These are phyloP conservation scores for Fusarium keratoplasticum DNA, from an alignment of 2,329 filamentous ascomycete species.

Conservation along the genomic window DNA sequence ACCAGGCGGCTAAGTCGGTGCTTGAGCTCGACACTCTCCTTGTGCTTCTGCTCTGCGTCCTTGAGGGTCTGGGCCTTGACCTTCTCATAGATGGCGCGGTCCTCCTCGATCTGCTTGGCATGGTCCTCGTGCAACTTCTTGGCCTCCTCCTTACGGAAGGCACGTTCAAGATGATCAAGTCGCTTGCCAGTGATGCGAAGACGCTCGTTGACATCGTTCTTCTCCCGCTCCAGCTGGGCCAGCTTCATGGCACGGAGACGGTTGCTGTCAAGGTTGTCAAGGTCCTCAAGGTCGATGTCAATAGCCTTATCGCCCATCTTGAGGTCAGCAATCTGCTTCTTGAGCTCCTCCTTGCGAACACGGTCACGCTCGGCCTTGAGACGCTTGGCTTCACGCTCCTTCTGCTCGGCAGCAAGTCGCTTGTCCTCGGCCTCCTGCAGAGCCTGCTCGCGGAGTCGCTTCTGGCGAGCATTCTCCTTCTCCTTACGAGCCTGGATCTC, in stretches of 20 bases:
- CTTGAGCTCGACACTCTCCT: slow-evolving; percentile 92
- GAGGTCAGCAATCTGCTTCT: slow-evolving; percentile 91
- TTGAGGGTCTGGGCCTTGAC: slow-evolving; percentile 81
- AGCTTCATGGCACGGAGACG: slow-evolving; percentile 95
- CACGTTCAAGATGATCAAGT: slow-evolving; percentile 96
- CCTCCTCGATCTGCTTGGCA: slow-evolving; percentile 81
- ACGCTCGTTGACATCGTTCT: slow-evolving; percentile 93
- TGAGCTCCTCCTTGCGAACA: slow-evolving; percentile 91
- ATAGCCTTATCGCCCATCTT: slow-evolving; percentile 85
- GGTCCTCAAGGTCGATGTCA: slow-evolving; percentile 81
- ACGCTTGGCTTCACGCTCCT: slow-evolving; percentile 87
- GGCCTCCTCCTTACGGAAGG: slow-evolving; percentile 93
- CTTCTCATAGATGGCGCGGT: slow-evolving; percentile 83
- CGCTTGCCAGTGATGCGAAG: slow-evolving; percentile 93
- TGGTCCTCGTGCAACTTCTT: slow-evolving; percentile 93
- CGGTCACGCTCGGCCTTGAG: slow-evolving; percentile 88
- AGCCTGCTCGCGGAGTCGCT: slow-evolving; percentile 87
- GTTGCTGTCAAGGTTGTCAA: slow-evolving; percentile 89
- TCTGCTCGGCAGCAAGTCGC: slow-evolving; percentile 91
- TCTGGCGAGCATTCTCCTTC: slow-evolving; percentile 90
- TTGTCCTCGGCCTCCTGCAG: slow-evolving; percentile 90
- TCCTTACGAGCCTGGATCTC: slow-evolving; percentile 89
- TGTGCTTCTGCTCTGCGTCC: slow-evolving; percentile 89
- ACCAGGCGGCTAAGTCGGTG: slow-evolving; percentile 89
- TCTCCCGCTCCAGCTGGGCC: slow-evolving; percentile 95